Conservation (phyloP, 768 basidiomycete species). For the Favolaschia claudopus region DNA sequence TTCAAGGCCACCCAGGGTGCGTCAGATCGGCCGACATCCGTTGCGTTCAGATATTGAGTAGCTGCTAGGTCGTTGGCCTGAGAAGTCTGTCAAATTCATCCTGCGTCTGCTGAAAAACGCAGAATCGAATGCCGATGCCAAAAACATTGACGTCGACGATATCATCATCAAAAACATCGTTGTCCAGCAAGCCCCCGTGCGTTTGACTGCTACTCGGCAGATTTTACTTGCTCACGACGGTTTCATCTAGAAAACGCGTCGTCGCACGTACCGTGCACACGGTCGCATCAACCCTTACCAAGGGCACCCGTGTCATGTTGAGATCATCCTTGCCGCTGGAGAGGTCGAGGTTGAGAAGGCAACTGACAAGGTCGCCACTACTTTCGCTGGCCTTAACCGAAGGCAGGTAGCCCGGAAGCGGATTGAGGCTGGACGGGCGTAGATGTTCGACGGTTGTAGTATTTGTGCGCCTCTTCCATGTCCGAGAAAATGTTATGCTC, state of each 20-base stretch:
- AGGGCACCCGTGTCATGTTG: conserved; percentile 96
- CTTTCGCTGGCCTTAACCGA: conserved; percentile 78
- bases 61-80: conserved; percentile 96
- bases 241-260: conserved; percentile 85
- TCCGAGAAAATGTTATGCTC: conserved; percentile 31
- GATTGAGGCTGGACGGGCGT: conserved; percentile 82
- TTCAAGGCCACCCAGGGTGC: conserved; percentile 95
- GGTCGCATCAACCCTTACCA: conserved; percentile 99
- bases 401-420: conserved; percentile 87
- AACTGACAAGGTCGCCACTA: conserved; percentile 75
- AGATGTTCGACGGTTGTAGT: conserved; percentile 35
- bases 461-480: conserved; percentile 35
- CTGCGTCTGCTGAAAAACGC: conserved; percentile 96
- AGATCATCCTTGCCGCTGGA: conserved; percentile 86
- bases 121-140: conserved; percentile 98
- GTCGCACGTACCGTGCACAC: conserved; percentile 98
- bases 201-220: conserved; percentile 45
- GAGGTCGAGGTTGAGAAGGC: conserved; percentile 90
- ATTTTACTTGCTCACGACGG: conserved; percentile 8
- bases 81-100: conserved; percentile 97
- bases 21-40: conserved; percentile 35
- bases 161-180: conserved; percentile 96
- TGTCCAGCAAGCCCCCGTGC: conserved; percentile 96
- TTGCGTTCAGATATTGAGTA: conserved; percentile 1
- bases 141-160: conserved; percentile 93